Evolutionary conservation across 352 stramenopile genomes (phyloP), one percentile per base, ranked within the genome.

Genomic region (Pythium chondricola): DNA sequence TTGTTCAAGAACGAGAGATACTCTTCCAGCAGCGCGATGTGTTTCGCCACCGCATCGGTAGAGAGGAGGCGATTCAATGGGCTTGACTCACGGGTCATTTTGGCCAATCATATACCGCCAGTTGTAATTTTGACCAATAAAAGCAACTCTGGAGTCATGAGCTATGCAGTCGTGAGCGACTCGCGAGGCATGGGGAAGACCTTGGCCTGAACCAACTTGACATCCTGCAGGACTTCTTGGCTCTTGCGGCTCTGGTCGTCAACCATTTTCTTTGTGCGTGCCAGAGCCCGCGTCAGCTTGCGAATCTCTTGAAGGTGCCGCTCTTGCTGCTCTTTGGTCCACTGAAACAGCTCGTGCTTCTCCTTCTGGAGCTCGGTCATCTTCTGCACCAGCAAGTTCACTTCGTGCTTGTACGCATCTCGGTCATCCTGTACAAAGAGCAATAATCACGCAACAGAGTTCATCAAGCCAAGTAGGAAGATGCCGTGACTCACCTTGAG

Each of bases 231-330:
- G 20, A 85, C 43, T 10, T 48, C 57, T 29, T 51, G 41, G 46
- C 51, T 60, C 25, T 47, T 43, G 10, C 21, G 25, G 35, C 37
- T 74, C 48, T 88, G 74, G 14, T 89, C 80, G 30, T 89, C 80
- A 14, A 84, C 57, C 26, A 65, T 45, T 31, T 78, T 75, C 56
- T 82, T 82, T 4, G 68, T 74, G 16, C 73, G 71, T 2, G 62
- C 69, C 2, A 89, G 58, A 16, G 78, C 70, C 8, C 81, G 58
- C 7, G 81, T 89, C 27, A 92, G 71, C 47, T 92, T 92, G n/a
- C 78, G 75, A 32, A 92, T 89, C 48, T 92, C 81, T 25, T 89
- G 76, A 1, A 92, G 45, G 18, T 89, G 75, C 18, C 58, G 56
- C 22, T 86, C 75, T 45, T 92, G 81, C 57, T 92, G 72, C 33